Base-by-base conservation (phyloP, 257 asterid species). In the Solanum lycopersicoides region DNA sequence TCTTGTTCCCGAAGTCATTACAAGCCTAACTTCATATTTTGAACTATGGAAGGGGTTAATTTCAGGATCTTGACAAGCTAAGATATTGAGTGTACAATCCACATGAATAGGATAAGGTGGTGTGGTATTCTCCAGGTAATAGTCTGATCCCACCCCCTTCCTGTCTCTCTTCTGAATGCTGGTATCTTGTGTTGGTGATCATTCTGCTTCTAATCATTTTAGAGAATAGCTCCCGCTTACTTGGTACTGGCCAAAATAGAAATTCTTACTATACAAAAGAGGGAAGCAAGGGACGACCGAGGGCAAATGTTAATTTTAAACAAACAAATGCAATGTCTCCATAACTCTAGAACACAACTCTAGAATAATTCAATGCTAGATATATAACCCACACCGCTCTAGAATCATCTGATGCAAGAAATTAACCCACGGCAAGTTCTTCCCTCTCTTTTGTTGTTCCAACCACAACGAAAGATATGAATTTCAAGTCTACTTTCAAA, bases 121-220 rank as follows among this genome's bases (percentile, higher is more conserved):
- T 93, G 95, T 82, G 98, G 98, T 66, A 95, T 95, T 80, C 95
- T 95, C 87, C 97, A 95, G 98, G 97, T 95, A 86, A 82, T 53
- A 45, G 80, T 87, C 84, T 71, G 80, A 41, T 68, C 30, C 23
- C 5, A 15, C 30, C 21, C 41, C 59, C 16, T 63, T 28, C 63
- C 23, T 39, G 18, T 83, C 34, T 60, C 32, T 42, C 41, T n/a
- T 12, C 0, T 84, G 44, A 30, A 66, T 84, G 79, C 34, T 85
- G 23, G 10, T 66, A 72, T 20, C 76, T 83, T 21, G 21, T n/a
- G 0, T 13, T 37, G 39, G 85, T 34, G 50, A 77, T 41, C 80
- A 72, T 47, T 42, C 75, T 63, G 79, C n/a, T 68, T 86, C 9
- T 84, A 14, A 87, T 60, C 63, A 76, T 89, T 86, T 82, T 89